Evolutionary conservation across 1,139 yeast genomes (phyloP).

Genomic region (Yamadazyma conglobata): DNA sequence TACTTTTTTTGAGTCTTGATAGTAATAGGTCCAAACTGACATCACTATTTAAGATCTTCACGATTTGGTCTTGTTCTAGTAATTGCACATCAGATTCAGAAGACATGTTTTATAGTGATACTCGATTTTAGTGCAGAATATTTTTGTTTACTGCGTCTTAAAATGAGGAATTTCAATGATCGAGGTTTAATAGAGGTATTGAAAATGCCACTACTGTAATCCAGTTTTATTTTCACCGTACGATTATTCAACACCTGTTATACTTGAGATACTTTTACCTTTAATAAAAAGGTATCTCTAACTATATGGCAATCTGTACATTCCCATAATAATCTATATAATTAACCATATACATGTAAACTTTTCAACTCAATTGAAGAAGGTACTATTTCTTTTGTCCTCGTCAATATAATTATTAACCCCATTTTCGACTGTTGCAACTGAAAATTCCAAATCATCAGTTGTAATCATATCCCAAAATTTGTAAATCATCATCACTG

Average conservation of each 20-base stretch:
- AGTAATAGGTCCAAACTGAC: constrained; percentile 61
- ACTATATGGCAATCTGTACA: no score
- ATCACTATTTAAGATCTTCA: constrained; percentile 35
- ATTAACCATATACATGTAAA: no score
- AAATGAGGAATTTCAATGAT: no score
- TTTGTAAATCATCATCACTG: constrained; percentile 92
- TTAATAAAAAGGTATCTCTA: no score
- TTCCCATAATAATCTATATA: no score
- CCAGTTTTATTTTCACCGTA: no score
- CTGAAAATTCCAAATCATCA: constrained; percentile 92
- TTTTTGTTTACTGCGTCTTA: no score
- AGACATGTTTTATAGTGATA: constrained; percentile 12
- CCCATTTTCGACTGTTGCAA: constrained; percentile 47
- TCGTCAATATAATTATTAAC: constrained; percentile 31
- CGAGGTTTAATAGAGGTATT: no score
- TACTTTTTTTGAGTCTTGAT: constrained; percentile 71
- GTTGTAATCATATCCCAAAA: constrained; percentile 97
- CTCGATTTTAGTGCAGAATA: no score
- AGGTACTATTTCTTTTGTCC: constrained; percentile 35
- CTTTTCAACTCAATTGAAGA: constrained; percentile 19
- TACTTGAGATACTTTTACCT: no score
- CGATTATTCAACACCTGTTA: no score
- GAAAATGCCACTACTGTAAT: no score
- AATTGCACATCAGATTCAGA: constrained; percentile 15
- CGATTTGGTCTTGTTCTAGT: constrained; percentile 28